phyloP scores from a whole-genome alignment of 441 rosid genomes.

The Dalechampia spathulata region DNA sequence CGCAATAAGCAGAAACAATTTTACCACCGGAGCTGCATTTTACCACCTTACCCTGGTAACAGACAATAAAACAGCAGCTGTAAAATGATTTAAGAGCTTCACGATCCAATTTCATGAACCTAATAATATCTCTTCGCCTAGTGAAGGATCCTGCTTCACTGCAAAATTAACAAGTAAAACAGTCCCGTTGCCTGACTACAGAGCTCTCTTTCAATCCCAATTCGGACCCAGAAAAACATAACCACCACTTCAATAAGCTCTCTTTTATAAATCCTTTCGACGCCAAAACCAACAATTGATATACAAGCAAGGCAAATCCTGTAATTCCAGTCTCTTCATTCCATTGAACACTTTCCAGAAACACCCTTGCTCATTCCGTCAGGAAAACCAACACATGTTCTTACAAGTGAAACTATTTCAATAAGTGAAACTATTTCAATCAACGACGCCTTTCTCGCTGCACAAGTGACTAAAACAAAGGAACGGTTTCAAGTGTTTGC shows the following conservation, averaged over 20 bases:
- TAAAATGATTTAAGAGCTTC: slow-evolving; percentile 58
- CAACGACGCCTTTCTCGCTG: slow-evolving; percentile 38
- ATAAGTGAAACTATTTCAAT: slow-evolving; percentile 49
- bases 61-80: slow-evolving; percentile 57
- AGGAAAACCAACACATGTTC: slow-evolving; percentile 39
- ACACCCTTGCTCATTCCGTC: slow-evolving; percentile 41
- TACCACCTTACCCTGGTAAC: slow-evolving; percentile 64
- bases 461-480: slow-evolving; percentile 44
- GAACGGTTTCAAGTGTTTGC: slow-evolving; percentile 65
- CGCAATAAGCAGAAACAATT: slow-evolving; percentile 49
- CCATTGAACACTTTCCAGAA: slow-evolving; percentile 64
- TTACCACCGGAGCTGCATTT: slow-evolving; percentile 47
- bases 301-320: slow-evolving; percentile 64
- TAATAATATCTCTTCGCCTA: slow-evolving; percentile 66
- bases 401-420: slow-evolving; percentile 53
- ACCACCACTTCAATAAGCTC: slow-evolving; percentile 64
- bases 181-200: slow-evolving; percentile 62
- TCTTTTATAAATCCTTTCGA: slow-evolving; percentile 66
- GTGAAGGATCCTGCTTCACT: slow-evolving; percentile 83
- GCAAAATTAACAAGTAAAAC: slow-evolving; percentile 79
- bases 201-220: slow-evolving; percentile 37
- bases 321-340: slow-evolving; percentile 51
- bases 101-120: slow-evolving; percentile 47
- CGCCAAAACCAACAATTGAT: slow-evolving; percentile 68
- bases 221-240: slow-evolving; percentile 50